Percentiles rank a stretch among this genome's conserved stretches.
Conservation (phyloP, 2,329 filamentous ascomycete species). For the Nannizzia gypsea region DNA sequence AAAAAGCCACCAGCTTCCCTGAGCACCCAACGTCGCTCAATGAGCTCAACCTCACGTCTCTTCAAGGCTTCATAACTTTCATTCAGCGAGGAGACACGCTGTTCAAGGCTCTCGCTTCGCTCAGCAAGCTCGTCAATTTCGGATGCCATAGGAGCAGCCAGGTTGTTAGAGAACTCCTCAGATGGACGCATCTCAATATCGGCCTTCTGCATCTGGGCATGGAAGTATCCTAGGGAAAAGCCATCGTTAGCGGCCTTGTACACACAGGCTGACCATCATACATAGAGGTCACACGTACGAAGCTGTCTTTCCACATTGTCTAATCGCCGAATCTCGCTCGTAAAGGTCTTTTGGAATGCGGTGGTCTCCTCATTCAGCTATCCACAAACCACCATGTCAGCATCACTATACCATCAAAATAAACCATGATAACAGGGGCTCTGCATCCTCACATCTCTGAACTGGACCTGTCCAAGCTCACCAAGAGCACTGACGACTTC, state of each 20-base stretch:
- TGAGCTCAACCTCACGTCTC: slow-evolving; percentile 92
- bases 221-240: slow-evolving; percentile 66
- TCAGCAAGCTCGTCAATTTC: slow-evolving; percentile 95
- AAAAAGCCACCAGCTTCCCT: slow-evolving; percentile 96
- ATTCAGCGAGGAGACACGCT: slow-evolving; percentile 80
- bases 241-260: not conserved
- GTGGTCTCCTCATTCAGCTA: slow-evolving; percentile 87
- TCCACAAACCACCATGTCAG: slow-evolving; percentile 14
- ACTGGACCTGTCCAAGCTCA: slow-evolving; percentile 92
- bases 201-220: slow-evolving; percentile 88
- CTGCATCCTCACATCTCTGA: slow-evolving; percentile 67
- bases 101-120: slow-evolving; percentile 82
- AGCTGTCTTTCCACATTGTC: slow-evolving; percentile 98
- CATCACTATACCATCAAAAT: slow-evolving; percentile 15
- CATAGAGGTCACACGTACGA: slow-evolving; percentile 49
- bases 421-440: not conserved
- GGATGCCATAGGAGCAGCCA: slow-evolving; percentile 77
- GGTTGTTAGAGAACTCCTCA: slow-evolving; percentile 75
- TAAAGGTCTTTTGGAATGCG: slow-evolving; percentile 94
- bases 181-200: slow-evolving; percentile 76
- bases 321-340: slow-evolving; percentile 89
- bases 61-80: slow-evolving; percentile 98
- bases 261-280: not conserved
- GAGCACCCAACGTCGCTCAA: slow-evolving; percentile 96
- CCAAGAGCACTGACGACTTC: slow-evolving; percentile 94